These are phyloP conservation scores for Penicillium silybi DNA, from an alignment of 495 filamentous ascomycete genomes.

Conservation along the genomic window DNA sequence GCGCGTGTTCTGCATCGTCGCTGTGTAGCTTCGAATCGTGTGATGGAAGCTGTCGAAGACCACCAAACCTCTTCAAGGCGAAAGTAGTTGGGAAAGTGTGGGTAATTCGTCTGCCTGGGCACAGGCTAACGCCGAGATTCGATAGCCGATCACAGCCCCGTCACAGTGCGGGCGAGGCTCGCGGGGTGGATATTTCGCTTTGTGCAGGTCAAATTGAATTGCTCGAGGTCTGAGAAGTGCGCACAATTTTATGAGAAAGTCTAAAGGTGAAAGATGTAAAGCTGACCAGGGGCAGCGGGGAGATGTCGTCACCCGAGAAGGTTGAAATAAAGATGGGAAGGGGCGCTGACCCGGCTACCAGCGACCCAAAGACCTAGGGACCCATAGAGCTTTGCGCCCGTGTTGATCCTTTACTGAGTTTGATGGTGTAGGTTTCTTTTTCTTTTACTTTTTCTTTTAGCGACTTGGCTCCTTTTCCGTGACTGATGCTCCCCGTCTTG, in stretches of 20 bases:
- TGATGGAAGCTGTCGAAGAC: neutral
- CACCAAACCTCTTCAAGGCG: neutral
- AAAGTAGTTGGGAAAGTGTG: neutral
- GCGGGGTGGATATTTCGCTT: neutral
- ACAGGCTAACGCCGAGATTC: constrained; percentile 12
- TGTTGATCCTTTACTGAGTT: neutral
- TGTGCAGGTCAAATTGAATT: neutral
- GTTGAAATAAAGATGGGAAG: neutral
- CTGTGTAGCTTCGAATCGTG: neutral
- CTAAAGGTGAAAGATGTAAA: neutral
- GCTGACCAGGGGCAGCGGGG: constrained; percentile 7
- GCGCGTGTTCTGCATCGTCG: neutral
- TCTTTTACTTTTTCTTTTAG: neutral
- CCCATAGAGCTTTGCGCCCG: too few relatives aligned
- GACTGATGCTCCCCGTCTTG: too few relatives aligned
- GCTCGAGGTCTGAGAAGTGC: too few relatives aligned
- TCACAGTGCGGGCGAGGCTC: neutral
- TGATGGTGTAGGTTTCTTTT: neutral
- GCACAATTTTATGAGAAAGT: too few relatives aligned
- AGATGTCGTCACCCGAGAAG: constrained; percentile 19
- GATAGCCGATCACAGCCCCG: constrained; percentile 12
- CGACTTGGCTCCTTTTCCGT: too few relatives aligned
- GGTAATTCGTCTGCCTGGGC: constrained; percentile 20
- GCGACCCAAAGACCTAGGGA: too few relatives aligned
- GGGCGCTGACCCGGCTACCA: neutral